Evolutionary conservation across 345 rosid species (phyloP), one percentile per base, ranked within the genome.

Genomic region (Rhodamnia argentea): DNA sequence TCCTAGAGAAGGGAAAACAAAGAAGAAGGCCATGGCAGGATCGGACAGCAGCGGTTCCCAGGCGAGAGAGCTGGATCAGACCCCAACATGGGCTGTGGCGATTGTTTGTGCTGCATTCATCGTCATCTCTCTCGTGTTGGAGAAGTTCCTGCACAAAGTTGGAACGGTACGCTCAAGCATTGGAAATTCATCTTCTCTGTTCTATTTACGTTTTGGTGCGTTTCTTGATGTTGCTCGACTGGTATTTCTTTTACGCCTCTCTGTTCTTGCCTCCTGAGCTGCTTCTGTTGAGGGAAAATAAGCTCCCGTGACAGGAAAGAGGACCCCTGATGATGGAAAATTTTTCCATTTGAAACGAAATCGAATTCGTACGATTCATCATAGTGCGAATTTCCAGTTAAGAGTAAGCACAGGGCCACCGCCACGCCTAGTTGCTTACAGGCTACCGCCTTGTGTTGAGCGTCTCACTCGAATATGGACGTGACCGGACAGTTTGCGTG

Each of bases 81-180:
- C 99, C n/a, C 94, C 99, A 1, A 97, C 99, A 58, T 97, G 99
- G 99, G 99, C 99, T 8, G 99, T 97, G 57, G 95, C 98, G 51
- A 85, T 85, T 44, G 95, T 97, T 53, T 96, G 96, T 83, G 90
- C 99, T 70, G 94, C 94, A 87, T 93, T 97, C 90, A 94, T 97
- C 64, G 60, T 94, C 89, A 89, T 97, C 56, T 97, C 99, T 83
- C 89, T 96, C 87, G 53, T 87, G 87, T 87, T 97, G 84, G 98
- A 96, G 83, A 95, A 90, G 86, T 4, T 90, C 78, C 93, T 97
- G 90, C 97, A 95, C 91, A 97, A 92, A 92, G 90, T 92, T 51
- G 98, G 98, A 57, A 81, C 47, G 42, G 53, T 52, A 18, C 13
- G 32, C 47, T 59, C 26, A 2, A 24, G 0, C 60, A 3, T 82